phyloP scores from a whole-genome alignment of 2,329 filamentous ascomycete species.

The Fonsecaea multimorphosa region DNA sequence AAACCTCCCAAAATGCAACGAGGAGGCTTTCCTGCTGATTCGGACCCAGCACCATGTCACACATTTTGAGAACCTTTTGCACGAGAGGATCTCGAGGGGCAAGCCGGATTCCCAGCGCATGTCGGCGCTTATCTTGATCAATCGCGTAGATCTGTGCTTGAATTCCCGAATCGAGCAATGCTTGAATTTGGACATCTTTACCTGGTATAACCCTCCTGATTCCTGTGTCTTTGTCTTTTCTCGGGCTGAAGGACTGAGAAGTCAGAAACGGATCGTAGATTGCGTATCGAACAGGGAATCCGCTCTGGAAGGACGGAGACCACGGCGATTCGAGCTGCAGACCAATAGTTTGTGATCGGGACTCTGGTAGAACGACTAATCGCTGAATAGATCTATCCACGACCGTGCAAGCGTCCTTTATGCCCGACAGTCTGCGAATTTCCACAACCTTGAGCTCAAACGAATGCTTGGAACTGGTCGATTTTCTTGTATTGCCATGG shows the following conservation, averaged over 20 bases:
- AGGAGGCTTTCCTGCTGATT: slow-evolving; percentile 66
- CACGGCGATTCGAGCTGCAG: slow-evolving; percentile 77
- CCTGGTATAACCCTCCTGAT: slow-evolving; percentile 31
- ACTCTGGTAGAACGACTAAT: slow-evolving; percentile 72
- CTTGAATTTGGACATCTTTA: slow-evolving; percentile 26
- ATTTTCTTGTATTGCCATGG: slow-evolving; percentile 13
- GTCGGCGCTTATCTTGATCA: slow-evolving; percentile 43
- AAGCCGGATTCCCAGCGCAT: slow-evolving; percentile 72
- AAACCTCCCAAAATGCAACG: slow-evolving; percentile 74
- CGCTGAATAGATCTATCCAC: slow-evolving; percentile 70
- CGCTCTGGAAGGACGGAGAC: slow-evolving; percentile 72
- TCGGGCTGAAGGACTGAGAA: slow-evolving; percentile 53
- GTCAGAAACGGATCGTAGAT: slow-evolving; percentile 66
- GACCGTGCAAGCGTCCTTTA: slow-evolving; percentile 75
- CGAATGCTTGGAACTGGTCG: slow-evolving; percentile 18
- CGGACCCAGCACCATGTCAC: slow-evolving; percentile 68
- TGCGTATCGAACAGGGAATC: slow-evolving; percentile 63
- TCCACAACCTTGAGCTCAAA: slow-evolving; percentile 46
- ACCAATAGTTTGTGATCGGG: slow-evolving; percentile 67
- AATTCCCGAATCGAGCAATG: slow-evolving; percentile 28
- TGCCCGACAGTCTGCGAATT: slow-evolving; percentile 67
- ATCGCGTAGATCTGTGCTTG: slow-evolving; percentile 34
- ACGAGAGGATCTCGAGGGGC: slow-evolving; percentile 70
- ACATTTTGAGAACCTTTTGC: slow-evolving; percentile 64
- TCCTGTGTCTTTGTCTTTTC: slow-evolving; percentile 32